These are phyloP conservation scores for Pelargonium citronellum DNA, from an alignment of 441 rosid species.

Conservation along the genomic window DNA sequence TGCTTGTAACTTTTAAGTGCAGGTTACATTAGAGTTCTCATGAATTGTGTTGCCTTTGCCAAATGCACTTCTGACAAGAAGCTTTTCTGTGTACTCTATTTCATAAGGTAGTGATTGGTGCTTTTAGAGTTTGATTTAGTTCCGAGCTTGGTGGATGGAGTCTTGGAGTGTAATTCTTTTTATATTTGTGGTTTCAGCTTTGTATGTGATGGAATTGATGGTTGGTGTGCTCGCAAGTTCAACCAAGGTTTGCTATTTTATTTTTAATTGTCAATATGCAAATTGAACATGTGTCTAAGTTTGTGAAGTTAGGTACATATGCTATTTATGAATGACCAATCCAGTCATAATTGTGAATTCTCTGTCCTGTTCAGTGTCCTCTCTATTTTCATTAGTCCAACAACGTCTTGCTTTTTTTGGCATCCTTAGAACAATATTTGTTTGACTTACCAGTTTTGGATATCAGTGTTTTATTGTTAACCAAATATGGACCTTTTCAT, in stretches of 20 bases:
- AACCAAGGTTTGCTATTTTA: conserved; percentile 56
- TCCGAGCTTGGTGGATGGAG: not conserved
- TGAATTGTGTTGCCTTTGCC: conserved; percentile 83
- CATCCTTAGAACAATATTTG: not conserved
- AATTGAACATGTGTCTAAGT: not conserved
- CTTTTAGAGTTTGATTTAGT: conserved; percentile 9
- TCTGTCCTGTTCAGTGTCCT: not conserved
- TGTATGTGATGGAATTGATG: conserved; percentile 93
- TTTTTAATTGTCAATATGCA: not conserved
- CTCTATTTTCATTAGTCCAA: not conserved
- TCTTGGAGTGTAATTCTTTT: conserved; percentile 15
- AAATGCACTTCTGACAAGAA: conserved; percentile 73
- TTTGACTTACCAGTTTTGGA: not conserved
- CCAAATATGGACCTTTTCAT: not conserved
- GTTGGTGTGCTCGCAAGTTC: conserved; percentile 95
- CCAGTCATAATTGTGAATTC: too few relatives aligned
- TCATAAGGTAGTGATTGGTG: conserved; percentile 49
- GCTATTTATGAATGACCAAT: too few relatives aligned
- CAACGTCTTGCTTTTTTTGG: not conserved
- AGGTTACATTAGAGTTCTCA: conserved; percentile 78
- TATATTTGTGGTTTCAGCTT: conserved; percentile 48
- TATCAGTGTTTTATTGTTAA: not conserved
- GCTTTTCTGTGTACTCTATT: conserved; percentile 68
- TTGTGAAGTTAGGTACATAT: too few relatives aligned
- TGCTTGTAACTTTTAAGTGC: conserved; percentile 15